Evolutionary conservation across 768 basidiomycete species (phyloP), one percentile per base, ranked within the genome.

Genomic region (Mycena chlorophos): DNA sequence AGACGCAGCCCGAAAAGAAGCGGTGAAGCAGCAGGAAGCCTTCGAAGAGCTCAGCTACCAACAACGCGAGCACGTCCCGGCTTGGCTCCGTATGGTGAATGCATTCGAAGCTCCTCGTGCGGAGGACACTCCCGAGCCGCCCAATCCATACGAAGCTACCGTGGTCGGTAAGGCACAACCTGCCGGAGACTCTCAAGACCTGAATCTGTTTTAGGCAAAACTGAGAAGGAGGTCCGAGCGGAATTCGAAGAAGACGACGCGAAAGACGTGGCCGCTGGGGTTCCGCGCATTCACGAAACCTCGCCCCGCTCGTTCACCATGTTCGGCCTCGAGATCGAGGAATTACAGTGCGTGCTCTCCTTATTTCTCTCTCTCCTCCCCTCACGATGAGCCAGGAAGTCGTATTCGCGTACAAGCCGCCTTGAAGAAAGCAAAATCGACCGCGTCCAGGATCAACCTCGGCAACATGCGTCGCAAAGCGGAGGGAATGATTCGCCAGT

Each of bases 221-320:
- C 10, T 34, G 51, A 52, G 39, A 43, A 26, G 39, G 23, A 40
- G 17, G 51, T 53, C 2, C 29, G 52, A 4, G 6, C 22, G 4
- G 17, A 34, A 23, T 37, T 53, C 17, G 40, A 13, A 30, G 23
- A 45, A n/a, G 52, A 53, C 29, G 52, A 53, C n/a, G 51, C 14
- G 27, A 23, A 29, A 19, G 51, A 52, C 13, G 27, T 2, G 23
- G 26, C 20, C 23, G n/a, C 2, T 23, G 51, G 39, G 4, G 13
- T 3, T 22, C 28, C 10, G 6, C 10, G 19, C 26, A 14, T 53
- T 13, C 52, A 53, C 29, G 28, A 46, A 2, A 42, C 46, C 38
- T 34, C 28, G 28, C 38, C 51, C 28, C 39, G 51, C 38, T 10
- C 6, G 8, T 52, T 52, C 39, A 42, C 42, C 4, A 19, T 25